A percentile compares a stretch with the other conserved stretches of the same genome.
Evolutionary conservation across 2,329 filamentous ascomycete species (phyloP).

Genomic region (Sclerotinia trifoliorum): DNA sequence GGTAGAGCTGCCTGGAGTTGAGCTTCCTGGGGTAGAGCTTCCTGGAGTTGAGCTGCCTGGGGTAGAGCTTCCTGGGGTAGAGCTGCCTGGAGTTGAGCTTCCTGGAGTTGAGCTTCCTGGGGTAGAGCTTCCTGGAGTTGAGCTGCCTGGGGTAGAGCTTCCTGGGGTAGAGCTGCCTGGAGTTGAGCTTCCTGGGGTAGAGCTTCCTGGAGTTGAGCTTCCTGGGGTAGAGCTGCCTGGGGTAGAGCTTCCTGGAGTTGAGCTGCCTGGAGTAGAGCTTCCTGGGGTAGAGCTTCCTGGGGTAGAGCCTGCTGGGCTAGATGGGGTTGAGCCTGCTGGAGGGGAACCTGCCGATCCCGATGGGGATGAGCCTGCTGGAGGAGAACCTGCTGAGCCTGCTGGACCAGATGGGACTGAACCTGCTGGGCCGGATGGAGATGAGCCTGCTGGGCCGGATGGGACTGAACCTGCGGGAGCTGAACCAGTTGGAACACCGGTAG

Average conservation of each 20-base stretch:
- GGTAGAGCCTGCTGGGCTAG: conserved; percentile 12
- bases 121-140: no score
- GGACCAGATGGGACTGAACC: conserved; percentile 13
- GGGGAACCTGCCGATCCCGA: no score
- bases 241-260: not conserved
- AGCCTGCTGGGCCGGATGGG: not conserved
- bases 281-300: not conserved
- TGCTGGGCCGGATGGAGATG: not conserved
- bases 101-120: conserved; percentile 1
- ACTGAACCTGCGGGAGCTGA: conserved; percentile 1
- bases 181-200: not conserved
- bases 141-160: no score
- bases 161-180: conserved; percentile 10
- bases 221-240: conserved; percentile 14
- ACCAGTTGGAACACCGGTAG: not conserved
- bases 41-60: not conserved
- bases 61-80: conserved; percentile 1
- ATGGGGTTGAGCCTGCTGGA: no score
- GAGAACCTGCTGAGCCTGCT: not conserved
- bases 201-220: not conserved
- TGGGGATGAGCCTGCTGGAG: not conserved
- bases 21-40: no score
- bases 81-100: not conserved
- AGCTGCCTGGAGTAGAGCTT: conserved; percentile 16
- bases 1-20: not conserved